Evolutionary conservation across 768 basidiomycete species (phyloP), one percentile per base, ranked within the genome.

Genomic region (Paxillus ammoniavirescens): DNA sequence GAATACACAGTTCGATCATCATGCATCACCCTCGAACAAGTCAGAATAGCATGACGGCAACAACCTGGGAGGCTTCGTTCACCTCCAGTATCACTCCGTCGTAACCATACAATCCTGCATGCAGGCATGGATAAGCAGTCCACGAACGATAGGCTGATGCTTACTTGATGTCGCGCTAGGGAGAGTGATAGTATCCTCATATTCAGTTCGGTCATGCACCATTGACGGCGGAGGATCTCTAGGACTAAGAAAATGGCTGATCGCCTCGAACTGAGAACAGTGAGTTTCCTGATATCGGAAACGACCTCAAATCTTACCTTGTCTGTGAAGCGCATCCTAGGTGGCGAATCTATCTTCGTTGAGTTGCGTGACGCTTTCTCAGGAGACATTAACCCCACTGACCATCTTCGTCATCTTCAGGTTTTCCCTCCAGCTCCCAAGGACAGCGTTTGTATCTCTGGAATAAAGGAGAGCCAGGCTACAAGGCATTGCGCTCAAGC

Each of bases 401-500:
- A 88, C 89, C 87, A 65, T 91, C 89, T 74, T 91, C 88, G 52
- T 91, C 89, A 52, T 90, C 89, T 68, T 91, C 89, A 23, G 88
- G 88, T 47, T 71, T 73, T 4, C 86, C 87, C 66, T 90, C 86
- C 36, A 97, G 80, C 64, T 89, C 84, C 93, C 93, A 97, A 40
- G 86, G 89, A 69, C 93, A 96, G 35, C 93, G 86, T 63, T 93
- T 91, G 66, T 95, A 93, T 12, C 87, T 78, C 65, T 97, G 93
- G 64, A 97, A 97, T 21, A 93, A 71, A 4, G 93, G 86, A 1
- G 93, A 86, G 6, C 93, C 93, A 30, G 91, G 89, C 93, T 96
- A 49, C 13, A 49, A 13, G 21, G 31, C 17, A 26, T 54, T 53
- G n/a, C 47, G 42, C 43, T 50, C 36, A 38, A 37, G 49, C 8